Conservation (phyloP, 2,329 filamentous ascomycete species). For the Diaporthe destruens region DNA sequence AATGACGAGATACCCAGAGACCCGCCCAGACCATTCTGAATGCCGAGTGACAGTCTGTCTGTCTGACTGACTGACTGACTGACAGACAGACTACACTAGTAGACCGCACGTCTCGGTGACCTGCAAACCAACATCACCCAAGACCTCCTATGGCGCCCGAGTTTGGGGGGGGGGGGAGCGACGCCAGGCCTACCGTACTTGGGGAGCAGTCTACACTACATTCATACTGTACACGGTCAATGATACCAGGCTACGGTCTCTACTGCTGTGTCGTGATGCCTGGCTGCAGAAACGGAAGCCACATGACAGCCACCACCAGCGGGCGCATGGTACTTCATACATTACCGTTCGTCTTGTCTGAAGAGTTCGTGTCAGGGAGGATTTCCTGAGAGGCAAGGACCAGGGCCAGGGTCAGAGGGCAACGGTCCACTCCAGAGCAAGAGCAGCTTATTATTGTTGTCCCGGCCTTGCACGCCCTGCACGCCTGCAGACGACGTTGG, state of each 20-base stretch:
- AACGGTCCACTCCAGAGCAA: neutral
- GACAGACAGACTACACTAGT: neutral
- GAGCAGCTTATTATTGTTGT: slow-evolving; percentile 1
- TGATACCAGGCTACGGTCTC: neutral
- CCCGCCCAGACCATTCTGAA: slow-evolving; percentile 10
- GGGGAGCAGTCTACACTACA: too few species aligned
- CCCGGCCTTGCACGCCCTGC: neutral
- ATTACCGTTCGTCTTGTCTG: slow-evolving; percentile 14
- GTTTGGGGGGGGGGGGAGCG: neutral
- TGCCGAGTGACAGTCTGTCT: too few species aligned
- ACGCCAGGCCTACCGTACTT: neutral
- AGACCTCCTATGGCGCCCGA: too few species aligned
- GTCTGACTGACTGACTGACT: slow-evolving; percentile 6
- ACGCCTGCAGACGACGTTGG: slow-evolving; percentile 3
- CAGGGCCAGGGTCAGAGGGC: neutral
- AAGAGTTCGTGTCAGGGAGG: neutral
- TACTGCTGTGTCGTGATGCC: neutral
- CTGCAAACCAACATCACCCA: neutral
- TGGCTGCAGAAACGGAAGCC: slow-evolving; percentile 22
- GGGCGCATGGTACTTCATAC: neutral
- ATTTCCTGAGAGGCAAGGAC: slow-evolving; percentile 13
- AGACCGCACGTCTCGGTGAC: neutral
- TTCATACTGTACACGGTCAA: too few species aligned
- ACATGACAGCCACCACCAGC: slow-evolving; percentile 23
- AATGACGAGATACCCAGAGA: slow-evolving; percentile 25